Evolutionary conservation across 352 stramenopile genomes (phyloP), one percentile per base, ranked within the genome.

Genomic region (Phytophthora vignae): DNA sequence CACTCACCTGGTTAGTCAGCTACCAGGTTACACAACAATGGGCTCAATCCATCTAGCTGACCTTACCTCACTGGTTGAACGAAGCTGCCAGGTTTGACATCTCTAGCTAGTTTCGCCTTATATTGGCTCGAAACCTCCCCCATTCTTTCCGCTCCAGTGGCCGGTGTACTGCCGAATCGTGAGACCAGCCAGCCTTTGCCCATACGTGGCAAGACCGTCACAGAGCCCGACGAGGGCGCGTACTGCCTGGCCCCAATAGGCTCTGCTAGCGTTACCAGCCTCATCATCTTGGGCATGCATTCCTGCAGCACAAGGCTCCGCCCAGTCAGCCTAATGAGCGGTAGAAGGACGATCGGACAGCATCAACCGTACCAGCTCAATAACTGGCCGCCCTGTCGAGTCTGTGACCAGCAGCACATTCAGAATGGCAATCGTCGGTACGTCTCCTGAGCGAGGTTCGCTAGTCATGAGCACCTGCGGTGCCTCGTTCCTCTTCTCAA

Each of bases 251-350:
- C 55, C 15, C 58, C 54, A 21, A 21, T 66, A 7, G 27, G 40
- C 15, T 76, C 66, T 15, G 69, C 69, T n/a, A 82, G 71, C 12
- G 74, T 79, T 27, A 55, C 68, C 27, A 85, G 60, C 25, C 67
- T 77, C 71, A 83, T 82, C 6, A 79, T 56, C 9, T 69, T 64
- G 31, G 78, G 74, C 12, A 70, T 73, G 44, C 74, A 85, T 19
- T 73, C 67, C 74, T 81, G 21, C 8, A 29, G 19, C 49, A 55
- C 46, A 55, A 31, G 27, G 14, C 25, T 19, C 50, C 10, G 21
- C 19, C 21, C 19, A 54, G 48, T 54, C 27, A 54, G 21, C 11
- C 48, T 17, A 29, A 54, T 12, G n/a, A 29, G 14, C n/a, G n/a
- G n/a, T 44, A 17, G 15, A 44, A 44, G 36, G 14, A 17, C 27